Conservation (phyloP, 176 grass and related monocot species). For the Miscanthus lutarioriparius region DNA sequence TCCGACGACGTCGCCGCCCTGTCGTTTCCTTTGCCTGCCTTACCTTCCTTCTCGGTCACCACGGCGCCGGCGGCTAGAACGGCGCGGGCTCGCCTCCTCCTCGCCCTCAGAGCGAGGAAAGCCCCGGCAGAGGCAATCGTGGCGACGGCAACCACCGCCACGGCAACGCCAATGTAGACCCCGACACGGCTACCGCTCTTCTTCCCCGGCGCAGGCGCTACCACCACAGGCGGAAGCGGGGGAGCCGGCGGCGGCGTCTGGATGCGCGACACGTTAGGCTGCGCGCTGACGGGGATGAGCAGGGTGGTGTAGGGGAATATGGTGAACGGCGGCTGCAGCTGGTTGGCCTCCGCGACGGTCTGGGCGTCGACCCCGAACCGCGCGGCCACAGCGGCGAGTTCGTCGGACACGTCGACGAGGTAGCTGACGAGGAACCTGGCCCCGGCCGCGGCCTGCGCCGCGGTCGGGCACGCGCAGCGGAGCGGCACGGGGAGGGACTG, state of each 20-base stretch:
- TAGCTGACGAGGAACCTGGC: conserved; percentile 61
- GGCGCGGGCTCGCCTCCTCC: conserved; percentile 7
- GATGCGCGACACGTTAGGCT: conserved; percentile 48
- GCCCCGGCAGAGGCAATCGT: neutral
- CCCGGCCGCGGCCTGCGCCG: conserved; percentile 32
- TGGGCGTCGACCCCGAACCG: conserved; percentile 39
- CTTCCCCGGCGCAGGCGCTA: neutral
- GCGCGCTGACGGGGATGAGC: conserved; percentile 50
- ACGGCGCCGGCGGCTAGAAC: neutral
- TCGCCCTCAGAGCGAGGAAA: conserved; percentile 33
- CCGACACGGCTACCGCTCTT: conserved; percentile 32
- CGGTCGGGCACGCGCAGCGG: conserved; percentile 72
- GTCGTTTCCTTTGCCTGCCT: neutral
- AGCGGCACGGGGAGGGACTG: conserved; percentile 44
- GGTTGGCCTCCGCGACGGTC: conserved; percentile 45
- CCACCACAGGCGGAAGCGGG: conserved; percentile 14
- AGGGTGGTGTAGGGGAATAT: conserved; percentile 59
- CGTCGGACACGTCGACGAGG: conserved; percentile 46
- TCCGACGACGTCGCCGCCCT: neutral
- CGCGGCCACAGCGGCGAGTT: neutral
- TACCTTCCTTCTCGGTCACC: conserved; percentile 1
- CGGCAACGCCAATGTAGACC: conserved; percentile 50
- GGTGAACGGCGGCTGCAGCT: conserved; percentile 14
- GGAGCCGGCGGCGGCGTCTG: conserved; percentile 32
- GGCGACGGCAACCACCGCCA: conserved; percentile 25